Base-by-base conservation (phyloP, 2,329 filamentous ascomycete species). In the Shiraia sp. region DNA sequence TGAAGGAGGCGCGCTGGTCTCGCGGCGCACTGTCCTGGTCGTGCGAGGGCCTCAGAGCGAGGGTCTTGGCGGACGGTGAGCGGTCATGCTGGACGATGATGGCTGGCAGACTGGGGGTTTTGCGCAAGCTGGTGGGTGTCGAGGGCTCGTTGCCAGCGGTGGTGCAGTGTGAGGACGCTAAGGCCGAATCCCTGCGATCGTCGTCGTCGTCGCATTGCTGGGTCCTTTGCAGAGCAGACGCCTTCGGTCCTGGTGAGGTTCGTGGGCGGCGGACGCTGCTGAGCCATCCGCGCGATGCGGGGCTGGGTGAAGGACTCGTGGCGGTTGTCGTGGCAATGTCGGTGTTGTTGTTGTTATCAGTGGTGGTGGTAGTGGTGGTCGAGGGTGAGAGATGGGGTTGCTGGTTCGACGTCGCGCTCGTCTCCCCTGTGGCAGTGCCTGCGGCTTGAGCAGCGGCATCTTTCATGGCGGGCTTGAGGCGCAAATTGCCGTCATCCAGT, bases 41-140 rank as follows among this genome's bases (percentile, higher is more conserved):
- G 14, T 48, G 45, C 23, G 52, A 54, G 24, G 10, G 43, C 17
- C 23, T 32, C 27, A 30, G 32, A 10, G 40, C 33, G 22, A 35
- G 44, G 9, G 42, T 47, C 32, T 13, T 38, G 12, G 29, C 36
- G 26, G 27, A 32, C 15, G 47, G 33, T 23, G 41, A 24, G 36
- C 24, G 59, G 38, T 68, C 70, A 63, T 74, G 65, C 47, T 75
- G 70, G 32, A 75, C 66, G 23, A 75, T 58, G 43, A 76, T 75
- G 22, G 67, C 68, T 28, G 74, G 74, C 32, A 75, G 63, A 31
- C 65, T 71, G 13, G 72, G 69, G n/a, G 66, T 65, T 51, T 61
- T 64, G 59, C 56, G 59, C 50, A 69, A 49, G 42, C 59, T 63
- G 34, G 47, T 45, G 17, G 61, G 61, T 26, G 62, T 57, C 9